These are phyloP conservation scores for Lonicera japonica DNA, from an alignment of 129 eudicot species.

Conservation along the genomic window DNA sequence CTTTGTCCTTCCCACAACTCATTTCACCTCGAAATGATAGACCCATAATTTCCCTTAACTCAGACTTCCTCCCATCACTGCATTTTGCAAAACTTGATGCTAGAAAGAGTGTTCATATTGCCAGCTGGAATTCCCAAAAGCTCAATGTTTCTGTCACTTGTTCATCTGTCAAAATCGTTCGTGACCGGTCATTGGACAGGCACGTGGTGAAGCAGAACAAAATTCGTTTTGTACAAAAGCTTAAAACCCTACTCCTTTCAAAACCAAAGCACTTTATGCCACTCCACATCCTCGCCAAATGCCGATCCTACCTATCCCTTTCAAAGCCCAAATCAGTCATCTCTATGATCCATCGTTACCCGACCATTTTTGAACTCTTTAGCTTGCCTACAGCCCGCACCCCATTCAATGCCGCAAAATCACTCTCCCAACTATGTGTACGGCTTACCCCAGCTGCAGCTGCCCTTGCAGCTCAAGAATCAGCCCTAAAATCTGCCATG, in stretches of 20 bases:
- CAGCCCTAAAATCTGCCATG: slow-evolving; percentile 40
- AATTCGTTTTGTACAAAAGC: slow-evolving; percentile 82
- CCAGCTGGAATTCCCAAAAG: slow-evolving; percentile 10
- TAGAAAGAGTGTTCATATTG: slow-evolving; percentile 1
- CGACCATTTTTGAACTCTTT: slow-evolving; percentile 81
- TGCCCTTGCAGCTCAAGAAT: slow-evolving; percentile 59
- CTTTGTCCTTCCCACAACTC: slow-evolving; percentile 27
- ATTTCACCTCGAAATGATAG: slow-evolving; percentile 6
- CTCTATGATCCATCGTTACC: slow-evolving; percentile 81
- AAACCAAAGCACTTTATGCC: slow-evolving; percentile 86
- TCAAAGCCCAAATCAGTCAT: slow-evolving; percentile 67
- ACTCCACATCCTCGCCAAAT: slow-evolving; percentile 57
- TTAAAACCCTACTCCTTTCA: slow-evolving; percentile 71
- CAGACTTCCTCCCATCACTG: slow-evolving; percentile 28
- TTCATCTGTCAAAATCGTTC: slow-evolving; percentile 53
- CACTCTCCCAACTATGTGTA: slow-evolving; percentile 71
- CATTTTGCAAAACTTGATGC: slow-evolving; percentile 6
- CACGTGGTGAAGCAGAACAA: slow-evolving; percentile 80
- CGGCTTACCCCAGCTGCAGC: slow-evolving; percentile 88
- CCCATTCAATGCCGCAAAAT: slow-evolving; percentile 63
- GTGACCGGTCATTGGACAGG: slow-evolving; percentile 65
- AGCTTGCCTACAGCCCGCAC: slow-evolving; percentile 60
- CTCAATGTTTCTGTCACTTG: slow-evolving; percentile 16
- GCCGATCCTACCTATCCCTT: slow-evolving; percentile 60
- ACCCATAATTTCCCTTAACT: slow-evolving; percentile 9